These are phyloP conservation scores for Macrophomina pseudophaseolina DNA, from an alignment of 2,329 filamentous ascomycete species.

Conservation along the genomic window DNA sequence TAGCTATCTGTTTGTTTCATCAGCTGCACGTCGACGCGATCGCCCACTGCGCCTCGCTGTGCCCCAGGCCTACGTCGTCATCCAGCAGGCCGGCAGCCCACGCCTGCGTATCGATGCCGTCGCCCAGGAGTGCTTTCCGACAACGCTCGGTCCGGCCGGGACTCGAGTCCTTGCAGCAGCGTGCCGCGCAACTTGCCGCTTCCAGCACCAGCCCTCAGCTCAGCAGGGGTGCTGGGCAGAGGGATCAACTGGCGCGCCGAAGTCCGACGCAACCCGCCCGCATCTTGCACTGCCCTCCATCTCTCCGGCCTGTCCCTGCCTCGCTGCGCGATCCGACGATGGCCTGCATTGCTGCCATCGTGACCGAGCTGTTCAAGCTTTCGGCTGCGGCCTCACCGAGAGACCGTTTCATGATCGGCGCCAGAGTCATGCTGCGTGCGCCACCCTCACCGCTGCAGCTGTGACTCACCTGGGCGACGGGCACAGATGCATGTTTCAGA, in stretches of 20 bases:
- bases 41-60: conserved; percentile 24
- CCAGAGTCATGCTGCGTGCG: conserved; percentile 15
- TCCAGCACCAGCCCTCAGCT: conserved; percentile 21
- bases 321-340: conserved; percentile 11
- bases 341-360: conserved; percentile 18
- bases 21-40: conserved; percentile 24
- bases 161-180: conserved; percentile 25
- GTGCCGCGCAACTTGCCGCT: conserved; percentile 22
- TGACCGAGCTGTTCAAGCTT: conserved; percentile 17
- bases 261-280: conserved; percentile 24
- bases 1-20: conserved; percentile 28
- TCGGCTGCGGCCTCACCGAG: conserved; percentile 21
- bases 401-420: conserved; percentile 25
- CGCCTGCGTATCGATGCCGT: conserved; percentile 10
- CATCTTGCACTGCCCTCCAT: conserved; percentile 2
- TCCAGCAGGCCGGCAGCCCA: not conserved
- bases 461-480: conserved; percentile 24
- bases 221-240: conserved; percentile 14
- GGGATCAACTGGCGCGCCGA: conserved; percentile 18
- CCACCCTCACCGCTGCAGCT: conserved; percentile 23
- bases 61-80: conserved; percentile 14
- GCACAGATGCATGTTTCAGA: conserved; percentile 25
- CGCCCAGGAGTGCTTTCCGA: not conserved
- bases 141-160: conserved; percentile 23
- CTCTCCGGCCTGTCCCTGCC: not conserved